These are phyloP conservation scores for Tuber melanosporum DNA, from an alignment of 495 filamentous ascomycete species.

Conservation along the genomic window DNA sequence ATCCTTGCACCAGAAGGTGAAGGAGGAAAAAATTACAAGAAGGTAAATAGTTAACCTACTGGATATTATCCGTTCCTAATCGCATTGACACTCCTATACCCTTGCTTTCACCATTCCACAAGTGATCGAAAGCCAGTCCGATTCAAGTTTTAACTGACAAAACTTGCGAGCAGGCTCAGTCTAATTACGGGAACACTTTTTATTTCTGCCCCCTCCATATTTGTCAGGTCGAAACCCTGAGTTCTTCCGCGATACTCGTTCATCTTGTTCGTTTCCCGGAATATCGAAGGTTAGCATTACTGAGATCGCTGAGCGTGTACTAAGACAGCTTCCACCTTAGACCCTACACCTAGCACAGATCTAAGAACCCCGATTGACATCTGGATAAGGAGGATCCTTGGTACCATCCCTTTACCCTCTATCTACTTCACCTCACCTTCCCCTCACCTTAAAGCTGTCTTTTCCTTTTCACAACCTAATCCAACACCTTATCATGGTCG, in stretches of 20 bases:
- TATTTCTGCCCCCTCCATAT: slow-evolving; percentile 7
- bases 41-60: slow-evolving; percentile 37
- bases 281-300: slow-evolving; percentile 17
- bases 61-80: slow-evolving; percentile 29
- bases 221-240: slow-evolving; percentile 23
- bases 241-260: slow-evolving; percentile 31
- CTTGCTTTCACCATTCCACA: slow-evolving; percentile 16
- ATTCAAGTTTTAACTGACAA: not conserved
- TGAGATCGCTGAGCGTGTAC: slow-evolving; percentile 30
- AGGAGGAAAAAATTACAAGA: slow-evolving; percentile 14
- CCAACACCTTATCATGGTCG: slow-evolving; percentile 32
- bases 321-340: slow-evolving; percentile 30
- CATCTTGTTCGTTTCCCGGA: slow-evolving; percentile 29
- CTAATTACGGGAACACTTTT: not conserved
- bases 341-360: slow-evolving; percentile 29
- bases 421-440: slow-evolving; percentile 29
- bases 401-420: slow-evolving; percentile 41
- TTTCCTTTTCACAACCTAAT: slow-evolving; percentile 9
- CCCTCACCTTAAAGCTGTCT: slow-evolving; percentile 12
- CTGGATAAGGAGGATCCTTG: slow-evolving; percentile 38
- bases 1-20: not conserved
- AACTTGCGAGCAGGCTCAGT: not conserved
- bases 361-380: slow-evolving; percentile 28
- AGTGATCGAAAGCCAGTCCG: not conserved
- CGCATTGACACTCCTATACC: slow-evolving; percentile 29